Evolutionary conservation across 345 rosid species (phyloP), one percentile per base, ranked within the genome.

Genomic region (Anastatica hierochuntica): DNA sequence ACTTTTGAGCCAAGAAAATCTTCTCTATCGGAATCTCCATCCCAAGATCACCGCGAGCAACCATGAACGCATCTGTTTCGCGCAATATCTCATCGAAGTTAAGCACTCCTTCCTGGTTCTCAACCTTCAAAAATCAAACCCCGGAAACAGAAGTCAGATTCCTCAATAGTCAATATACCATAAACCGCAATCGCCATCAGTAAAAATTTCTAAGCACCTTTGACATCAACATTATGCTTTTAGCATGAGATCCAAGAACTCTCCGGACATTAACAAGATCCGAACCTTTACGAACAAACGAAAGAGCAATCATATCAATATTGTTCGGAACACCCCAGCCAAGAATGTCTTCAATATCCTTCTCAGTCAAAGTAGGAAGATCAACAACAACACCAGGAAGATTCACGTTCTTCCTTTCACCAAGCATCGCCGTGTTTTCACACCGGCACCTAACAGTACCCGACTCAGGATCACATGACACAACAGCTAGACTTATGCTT

Each of bases 21-120:
- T 54, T 54, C 59, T 54, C 59, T 15, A 54, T 54, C 3, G 59
- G 59, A 4, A 54, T 54, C 38, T 54, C 59, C 59, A 54, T 54
- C 5, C 59, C 59, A 1, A 54, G 59, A 40, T 54, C 59, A 26
- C 59, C 59, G 8, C 59, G 37, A 39, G 59, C 59, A 40, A 54
- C 48, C 59, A 54, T 54, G 37, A 54, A 54, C 12, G 59, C 59
- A 54, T 54, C 59, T 0, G 59, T 39, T 26, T 54, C 47, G 12
- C 47, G 47, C 59, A 54, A 40, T n/a, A 54, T 54, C 37, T 54
- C 59, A 9, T 54, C 59, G 10, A 54, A 54, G 10, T 54, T 54
- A 26, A 40, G 17, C 17, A 54, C 59, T 12, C 59, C 59, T 54
- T 54, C 59, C 48, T 54, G 59, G 48, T 54, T 54, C 59, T 54